phyloP scores from a whole-genome alignment of 202 grass and related monocot species.

The Digitaria exilis region DNA sequence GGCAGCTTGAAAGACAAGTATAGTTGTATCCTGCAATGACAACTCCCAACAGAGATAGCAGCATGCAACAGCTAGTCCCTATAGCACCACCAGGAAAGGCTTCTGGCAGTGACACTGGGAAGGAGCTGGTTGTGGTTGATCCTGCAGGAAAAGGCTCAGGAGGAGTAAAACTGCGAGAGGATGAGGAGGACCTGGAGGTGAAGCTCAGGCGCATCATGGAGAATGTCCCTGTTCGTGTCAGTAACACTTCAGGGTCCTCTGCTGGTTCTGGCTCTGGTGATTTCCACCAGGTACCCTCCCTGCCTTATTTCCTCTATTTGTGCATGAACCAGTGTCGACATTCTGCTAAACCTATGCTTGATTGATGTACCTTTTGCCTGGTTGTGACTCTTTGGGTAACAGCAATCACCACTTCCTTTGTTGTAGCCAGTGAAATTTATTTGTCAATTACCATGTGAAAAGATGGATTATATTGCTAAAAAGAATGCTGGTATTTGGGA shows the following conservation, averaged over 20 bases:
- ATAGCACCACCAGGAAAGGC: constrained; percentile 37
- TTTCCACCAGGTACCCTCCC: constrained; percentile 77
- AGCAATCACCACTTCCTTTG: not conserved
- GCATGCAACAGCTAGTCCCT: constrained; percentile 48
- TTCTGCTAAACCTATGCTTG: constrained; percentile 21
- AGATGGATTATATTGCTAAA: not conserved
- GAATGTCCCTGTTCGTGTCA: constrained; percentile 78
- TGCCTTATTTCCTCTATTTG: not conserved
- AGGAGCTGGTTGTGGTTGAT: constrained; percentile 44
- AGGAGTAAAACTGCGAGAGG: constrained; percentile 80
- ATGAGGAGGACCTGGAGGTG: constrained; percentile 90
- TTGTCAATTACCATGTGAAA: constrained; percentile 9
- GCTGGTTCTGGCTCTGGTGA: constrained; percentile 91
- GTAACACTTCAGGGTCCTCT: constrained; percentile 87
- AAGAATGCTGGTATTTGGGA: not conserved
- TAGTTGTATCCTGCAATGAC: constrained; percentile 30
- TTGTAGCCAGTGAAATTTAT: not conserved
- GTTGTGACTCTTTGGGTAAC: not conserved
- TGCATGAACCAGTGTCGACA: not conserved
- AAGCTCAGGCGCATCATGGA: constrained; percentile 96
- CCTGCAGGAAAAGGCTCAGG: constrained; percentile 41
- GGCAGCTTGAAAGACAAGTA: not conserved
- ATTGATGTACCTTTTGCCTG: not conserved
- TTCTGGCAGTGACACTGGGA: constrained; percentile 38
- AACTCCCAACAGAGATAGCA: constrained; percentile 36